Percentiles rank a stretch among this genome's conserved stretches.
phyloP scores from a whole-genome alignment of 306 rosid species.

The Rosa rugosa region DNA sequence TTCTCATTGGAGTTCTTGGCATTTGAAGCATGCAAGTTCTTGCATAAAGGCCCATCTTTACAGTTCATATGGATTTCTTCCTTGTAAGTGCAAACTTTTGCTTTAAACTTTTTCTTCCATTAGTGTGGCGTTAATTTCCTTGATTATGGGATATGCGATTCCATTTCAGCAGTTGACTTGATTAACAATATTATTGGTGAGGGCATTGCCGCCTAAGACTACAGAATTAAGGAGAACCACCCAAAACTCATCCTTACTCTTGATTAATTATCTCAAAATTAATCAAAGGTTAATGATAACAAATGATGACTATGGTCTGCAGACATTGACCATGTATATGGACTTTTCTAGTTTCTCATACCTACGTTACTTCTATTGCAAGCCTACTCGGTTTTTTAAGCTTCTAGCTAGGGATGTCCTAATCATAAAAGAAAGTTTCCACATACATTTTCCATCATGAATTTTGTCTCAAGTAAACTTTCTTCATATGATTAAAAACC shows the following conservation, averaged over 20 bases:
- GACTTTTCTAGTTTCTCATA: not conserved
- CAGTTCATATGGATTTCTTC: too few species aligned
- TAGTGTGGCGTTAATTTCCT: not conserved
- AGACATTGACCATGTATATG: not conserved
- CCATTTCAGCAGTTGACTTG: not conserved
- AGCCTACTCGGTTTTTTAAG: not conserved
- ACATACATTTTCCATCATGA: not conserved
- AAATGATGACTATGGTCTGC: slow-evolving; percentile 5
- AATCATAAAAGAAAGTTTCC: not conserved
- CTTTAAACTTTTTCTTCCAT: not conserved
- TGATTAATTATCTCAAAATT: not conserved
- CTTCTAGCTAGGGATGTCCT: not conserved
- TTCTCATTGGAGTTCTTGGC: too few species aligned
- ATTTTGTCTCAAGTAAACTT: not conserved
- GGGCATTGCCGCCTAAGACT: not conserved
- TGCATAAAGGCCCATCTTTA: too few species aligned
- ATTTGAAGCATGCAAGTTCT: too few species aligned
- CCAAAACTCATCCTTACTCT: not conserved
- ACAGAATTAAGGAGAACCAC: not conserved
- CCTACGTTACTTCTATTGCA: not conserved
- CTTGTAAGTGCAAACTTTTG: not conserved
- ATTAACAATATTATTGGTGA: not conserved
- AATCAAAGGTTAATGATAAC: not conserved
- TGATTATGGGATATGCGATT: not conserved
- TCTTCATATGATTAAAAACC: not conserved